phyloP scores from a whole-genome alignment of 768 basidiomycete species.

The Clathrus columnatus region DNA sequence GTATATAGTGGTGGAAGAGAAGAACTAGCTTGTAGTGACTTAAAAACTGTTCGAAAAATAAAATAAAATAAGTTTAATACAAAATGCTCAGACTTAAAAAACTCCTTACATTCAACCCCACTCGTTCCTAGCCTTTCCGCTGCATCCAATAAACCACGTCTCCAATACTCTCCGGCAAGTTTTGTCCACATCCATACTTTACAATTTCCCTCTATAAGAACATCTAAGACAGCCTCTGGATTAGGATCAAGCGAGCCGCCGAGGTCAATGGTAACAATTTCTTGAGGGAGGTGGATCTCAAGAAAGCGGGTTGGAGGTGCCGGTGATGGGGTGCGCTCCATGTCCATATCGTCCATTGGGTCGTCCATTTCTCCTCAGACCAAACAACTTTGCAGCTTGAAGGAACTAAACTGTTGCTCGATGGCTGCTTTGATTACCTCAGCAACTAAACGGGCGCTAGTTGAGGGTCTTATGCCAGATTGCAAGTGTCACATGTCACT shows the following conservation, averaged over 20 bases:
- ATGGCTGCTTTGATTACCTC: too few species aligned
- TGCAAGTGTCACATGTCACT: too few species aligned
- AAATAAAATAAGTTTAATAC: background rate
- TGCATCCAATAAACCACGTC: constrained; percentile 60
- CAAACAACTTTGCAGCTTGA: too few species aligned
- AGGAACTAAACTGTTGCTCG: too few species aligned
- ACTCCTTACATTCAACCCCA: constrained; percentile 31
- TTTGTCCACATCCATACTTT: constrained; percentile 71
- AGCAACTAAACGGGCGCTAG: too few species aligned
- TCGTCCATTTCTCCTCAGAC: background rate
- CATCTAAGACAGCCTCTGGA: constrained; percentile 64
- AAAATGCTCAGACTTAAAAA: background rate
- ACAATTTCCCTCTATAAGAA: constrained; percentile 65
- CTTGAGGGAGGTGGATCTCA: constrained; percentile 69
- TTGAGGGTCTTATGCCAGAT: too few species aligned
- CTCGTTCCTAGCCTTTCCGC: constrained; percentile 68
- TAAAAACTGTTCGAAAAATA: constrained; percentile 1
- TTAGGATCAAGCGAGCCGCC: constrained; percentile 68
- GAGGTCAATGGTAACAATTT: constrained; percentile 84
- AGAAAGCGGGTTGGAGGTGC: constrained; percentile 29
- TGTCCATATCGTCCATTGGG: constrained; percentile 9
- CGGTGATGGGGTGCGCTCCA: constrained; percentile 10
- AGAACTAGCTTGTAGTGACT: constrained; percentile 12
- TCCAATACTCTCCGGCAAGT: constrained; percentile 84
- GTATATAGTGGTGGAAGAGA: constrained; percentile 64